Percentiles rank a stretch among this genome's conserved stretches.
These are phyloP conservation scores for Aspergillus proliferans DNA, from an alignment of 2,329 filamentous ascomycete species.

Conservation along the genomic window DNA sequence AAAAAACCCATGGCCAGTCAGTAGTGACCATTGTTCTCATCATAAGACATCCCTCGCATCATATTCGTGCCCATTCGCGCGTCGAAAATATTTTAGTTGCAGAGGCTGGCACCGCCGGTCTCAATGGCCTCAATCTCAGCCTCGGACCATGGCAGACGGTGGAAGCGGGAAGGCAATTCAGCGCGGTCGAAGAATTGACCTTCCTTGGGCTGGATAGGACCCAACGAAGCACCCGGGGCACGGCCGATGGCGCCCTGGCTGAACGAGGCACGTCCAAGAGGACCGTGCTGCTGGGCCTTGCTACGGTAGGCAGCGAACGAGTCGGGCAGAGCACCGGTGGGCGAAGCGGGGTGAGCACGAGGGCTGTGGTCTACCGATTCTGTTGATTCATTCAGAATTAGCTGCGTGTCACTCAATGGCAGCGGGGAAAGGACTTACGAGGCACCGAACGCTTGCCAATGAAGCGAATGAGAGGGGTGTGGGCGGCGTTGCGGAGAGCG, in stretches of 20 bases:
- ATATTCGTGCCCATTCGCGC: conserved; percentile 13
- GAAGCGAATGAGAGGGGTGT: conserved; percentile 46
- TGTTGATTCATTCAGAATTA: conserved; percentile 14
- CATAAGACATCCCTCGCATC: conserved; percentile 3
- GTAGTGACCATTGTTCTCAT: not conserved
- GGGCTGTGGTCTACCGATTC: conserved; percentile 50
- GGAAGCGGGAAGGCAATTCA: conserved; percentile 80
- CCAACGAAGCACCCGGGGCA: conserved; percentile 62
- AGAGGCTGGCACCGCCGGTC: conserved; percentile 75
- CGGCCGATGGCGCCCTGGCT: conserved; percentile 49
- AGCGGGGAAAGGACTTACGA: conserved; percentile 26
- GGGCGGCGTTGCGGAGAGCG: conserved; percentile 36
- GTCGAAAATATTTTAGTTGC: conserved; percentile 36
- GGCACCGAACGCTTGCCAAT: conserved; percentile 42
- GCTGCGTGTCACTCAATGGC: conserved; percentile 5
- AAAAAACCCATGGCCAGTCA: not conserved
- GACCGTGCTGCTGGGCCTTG: conserved; percentile 60
- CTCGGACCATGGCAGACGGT: conserved; percentile 63
- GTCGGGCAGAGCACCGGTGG: conserved; percentile 50
- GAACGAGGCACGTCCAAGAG: conserved; percentile 41
- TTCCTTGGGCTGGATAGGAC: conserved; percentile 61
- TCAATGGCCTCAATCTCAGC: conserved; percentile 94
- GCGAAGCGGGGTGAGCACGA: conserved; percentile 54
- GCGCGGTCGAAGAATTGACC: conserved; percentile 83
- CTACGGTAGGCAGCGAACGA: conserved; percentile 58